These are phyloP conservation scores for Yamadazyma songkhlaensis DNA, from an alignment of 1,139 yeast genomes.

Conservation along the genomic window DNA sequence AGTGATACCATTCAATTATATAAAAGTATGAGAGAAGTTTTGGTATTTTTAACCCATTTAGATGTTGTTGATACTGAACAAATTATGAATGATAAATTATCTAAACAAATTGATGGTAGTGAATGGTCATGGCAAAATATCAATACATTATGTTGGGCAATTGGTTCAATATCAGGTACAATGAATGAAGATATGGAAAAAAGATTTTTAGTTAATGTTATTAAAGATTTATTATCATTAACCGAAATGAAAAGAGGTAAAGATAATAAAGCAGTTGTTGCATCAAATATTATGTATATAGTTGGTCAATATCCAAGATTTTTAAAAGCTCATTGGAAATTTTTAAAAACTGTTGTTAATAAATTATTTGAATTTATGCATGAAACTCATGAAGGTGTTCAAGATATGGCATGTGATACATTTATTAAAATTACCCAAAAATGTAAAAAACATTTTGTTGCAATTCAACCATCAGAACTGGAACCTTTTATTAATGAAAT, in stretches of 20 bases:
- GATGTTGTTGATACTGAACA: conserved; percentile 92
- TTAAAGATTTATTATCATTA: conserved; percentile 83
- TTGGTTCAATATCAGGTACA: conserved; percentile 97
- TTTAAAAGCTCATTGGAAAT: conserved; percentile 97
- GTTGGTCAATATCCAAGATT: conserved; percentile 99
- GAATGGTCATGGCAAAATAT: conserved; percentile 99
- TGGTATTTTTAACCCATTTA: conserved; percentile 92
- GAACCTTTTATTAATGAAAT: conserved; percentile 94
- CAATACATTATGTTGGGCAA: conserved; percentile 98
- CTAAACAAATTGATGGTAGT: conserved; percentile 89
- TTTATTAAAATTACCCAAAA: conserved; percentile 92
- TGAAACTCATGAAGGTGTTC: conserved; percentile 99
- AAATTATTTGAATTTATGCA: conserved; percentile 98
- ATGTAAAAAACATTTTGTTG: conserved; percentile 94
- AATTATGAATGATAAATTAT: conserved; percentile 88
- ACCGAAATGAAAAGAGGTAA: conserved; percentile 97
- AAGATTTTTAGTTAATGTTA: conserved; percentile 86
- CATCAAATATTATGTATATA: conserved; percentile 97
- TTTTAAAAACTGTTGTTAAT: conserved; percentile 90
- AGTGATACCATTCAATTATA: conserved; percentile 94
- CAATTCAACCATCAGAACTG: conserved; percentile 78
- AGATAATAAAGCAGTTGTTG: conserved; percentile 97
- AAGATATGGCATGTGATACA: conserved; percentile 99
- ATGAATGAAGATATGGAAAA: conserved; percentile 99
- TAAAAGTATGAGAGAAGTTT: conserved; percentile 92